These are phyloP conservation scores for Drechmeria coniospora DNA, from an alignment of 2,329 filamentous ascomycete species.

Conservation along the genomic window DNA sequence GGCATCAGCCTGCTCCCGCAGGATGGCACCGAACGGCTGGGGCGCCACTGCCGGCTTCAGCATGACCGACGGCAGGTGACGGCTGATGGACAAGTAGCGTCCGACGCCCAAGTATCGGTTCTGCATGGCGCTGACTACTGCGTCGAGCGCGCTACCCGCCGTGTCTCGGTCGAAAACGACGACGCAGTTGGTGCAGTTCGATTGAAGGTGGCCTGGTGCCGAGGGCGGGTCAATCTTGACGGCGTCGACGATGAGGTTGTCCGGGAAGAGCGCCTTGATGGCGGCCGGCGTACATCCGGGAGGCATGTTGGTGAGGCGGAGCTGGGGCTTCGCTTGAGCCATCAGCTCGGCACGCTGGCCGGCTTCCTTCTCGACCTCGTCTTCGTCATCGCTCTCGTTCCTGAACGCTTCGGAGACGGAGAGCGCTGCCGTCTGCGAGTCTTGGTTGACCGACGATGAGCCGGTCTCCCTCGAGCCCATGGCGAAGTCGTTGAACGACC, in stretches of 20 bases:
- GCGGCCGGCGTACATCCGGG: conserved; percentile 43
- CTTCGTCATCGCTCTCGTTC: conserved; percentile 48
- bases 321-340: conserved; percentile 44
- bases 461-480: conserved; percentile 15
- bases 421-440: conserved; percentile 29
- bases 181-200: conserved; percentile 62
- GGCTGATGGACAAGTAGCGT: conserved; percentile 63
- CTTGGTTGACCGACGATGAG: conserved; percentile 19
- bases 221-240: conserved; percentile 52
- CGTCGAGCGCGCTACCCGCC: conserved; percentile 68
- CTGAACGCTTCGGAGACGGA: conserved; percentile 57
- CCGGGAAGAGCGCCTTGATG: conserved; percentile 43
- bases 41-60: conserved; percentile 30
- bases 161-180: conserved; percentile 70
- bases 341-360: conserved; percentile 35
- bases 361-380: conserved; percentile 22
- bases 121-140: conserved; percentile 60
- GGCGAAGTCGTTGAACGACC: conserved; percentile 29
- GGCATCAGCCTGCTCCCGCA: conserved; percentile 31
- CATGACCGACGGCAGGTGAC: conserved; percentile 68
- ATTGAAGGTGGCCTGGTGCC: conserved; percentile 39
- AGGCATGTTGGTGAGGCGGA: conserved; percentile 45
- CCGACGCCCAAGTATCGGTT: conserved; percentile 77
- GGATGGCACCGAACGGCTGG: conserved; percentile 66
- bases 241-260: conserved; percentile 50